Evolutionary conservation across 805 yeast genomes (phyloP), one percentile per base, ranked within the genome.

Genomic region (Yamadazyma sp.): DNA sequence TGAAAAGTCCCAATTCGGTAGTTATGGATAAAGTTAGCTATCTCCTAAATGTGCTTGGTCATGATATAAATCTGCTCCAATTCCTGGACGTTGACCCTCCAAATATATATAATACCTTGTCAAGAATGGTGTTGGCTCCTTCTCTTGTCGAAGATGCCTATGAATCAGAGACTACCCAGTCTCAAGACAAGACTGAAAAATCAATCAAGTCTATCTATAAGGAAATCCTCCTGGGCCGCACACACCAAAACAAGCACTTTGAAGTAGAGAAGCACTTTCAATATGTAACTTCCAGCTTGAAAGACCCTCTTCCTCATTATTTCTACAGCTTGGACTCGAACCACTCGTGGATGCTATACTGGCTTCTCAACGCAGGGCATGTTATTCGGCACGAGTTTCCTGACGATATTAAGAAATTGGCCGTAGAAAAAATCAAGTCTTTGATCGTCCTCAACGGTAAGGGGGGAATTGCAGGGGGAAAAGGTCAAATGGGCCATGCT

Each of bases 271-370:
- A 47, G 1, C 89, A 83, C 52, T 38, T 54, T 7, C 42, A 45
- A 35, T 84, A 70, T 50, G 57, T 77, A 10, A 57, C 63, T 14
- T 41, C 53, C n/a, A 62, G 66, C 13, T 59, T 7, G 53, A 31
- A 13, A 21, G 28, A 59, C 8, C 62, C 71, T 12, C 65, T 84
- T 18, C 84, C 89, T 0, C 45, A 61, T 2, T 63, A 57, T 6
- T 82, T 73, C 55, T 54, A 59, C 3, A 72, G 73, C 0, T 66
- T 87, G 32, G 97, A 91, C 59, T 93, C 97, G 0, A 84, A 93
- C n/a, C 89, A 83, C 43, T 80, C 95, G 0, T 93, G 98, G 98
- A 63, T 91, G 52, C 41, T 85, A 1, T 91, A 84, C 55, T 93
- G 99, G 99, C 61, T 82, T 5, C 54, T 75, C 30, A 88, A 87